Evolutionary conservation across 1,284 basidiomycete species (phyloP), one percentile per base, ranked within the genome.

Genomic region (Puccinia triticina): DNA sequence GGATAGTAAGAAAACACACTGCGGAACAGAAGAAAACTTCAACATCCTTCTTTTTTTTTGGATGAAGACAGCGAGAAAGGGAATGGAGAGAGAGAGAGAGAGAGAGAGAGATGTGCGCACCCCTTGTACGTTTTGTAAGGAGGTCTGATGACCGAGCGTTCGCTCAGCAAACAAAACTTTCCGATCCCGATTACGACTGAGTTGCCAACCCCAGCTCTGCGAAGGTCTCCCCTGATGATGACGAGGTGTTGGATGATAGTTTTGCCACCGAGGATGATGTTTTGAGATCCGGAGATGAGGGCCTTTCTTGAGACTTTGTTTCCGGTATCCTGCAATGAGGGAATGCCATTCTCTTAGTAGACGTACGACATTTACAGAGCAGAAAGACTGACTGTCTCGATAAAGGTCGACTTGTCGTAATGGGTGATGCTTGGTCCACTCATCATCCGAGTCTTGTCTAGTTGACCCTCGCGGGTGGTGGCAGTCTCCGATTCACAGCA

Each of bases 251-350:
- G 93, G 80, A 99, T 96, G 87, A 99, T 94, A 5, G 94, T 96
- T 88, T 98, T 98, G 59, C 96, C 97, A 50, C 94, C 95, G 2
- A 99, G 91, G 83, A 98, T 94, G 86, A 99, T 99, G 87, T 98
- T 98, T 86, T 95, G 93, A 10, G 95, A 94, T 12, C 97, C 97
- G 64, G 92, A 91, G 85, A 99, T 98, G n/a, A 92, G 92, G 12
- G 95, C 94, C 84, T 93, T 91, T 71, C 95, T 91, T 50, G 95
- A 97, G 75, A 98, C 95, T 88, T 96, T 96, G 89, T 96, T 94
- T 77, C 93, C 93, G 83, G 93, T 93, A 85, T 93, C 91, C n/a
- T 85, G 84, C 66, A 29, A 40, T 26, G 43, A 50, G 8, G 23
- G 46, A 26, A 66, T 37, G 14, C 50, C 7, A 72, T n/a, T 50